Evolutionary conservation across 129 eudicot genomes (phyloP).

Genomic region (Arctium lappa): DNA sequence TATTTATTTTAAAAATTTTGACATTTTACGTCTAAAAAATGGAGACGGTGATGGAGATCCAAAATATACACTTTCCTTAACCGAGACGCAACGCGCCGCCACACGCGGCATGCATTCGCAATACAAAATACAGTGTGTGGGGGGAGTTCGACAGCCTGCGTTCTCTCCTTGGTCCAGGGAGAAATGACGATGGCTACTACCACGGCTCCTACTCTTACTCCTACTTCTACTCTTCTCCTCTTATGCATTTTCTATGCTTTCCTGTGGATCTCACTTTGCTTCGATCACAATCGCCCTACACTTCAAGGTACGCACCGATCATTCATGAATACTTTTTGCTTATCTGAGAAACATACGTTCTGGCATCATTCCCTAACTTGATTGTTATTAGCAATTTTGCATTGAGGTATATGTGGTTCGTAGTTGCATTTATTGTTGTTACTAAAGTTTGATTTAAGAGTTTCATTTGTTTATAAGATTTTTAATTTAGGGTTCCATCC

Average conservation of each 20-base stretch:
- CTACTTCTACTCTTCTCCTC: conserved; percentile 19
- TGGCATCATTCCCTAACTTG: neutral
- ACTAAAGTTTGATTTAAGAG: neutral
- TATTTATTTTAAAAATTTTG: too few species aligned
- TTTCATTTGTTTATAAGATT: neutral
- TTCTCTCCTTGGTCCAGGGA: neutral
- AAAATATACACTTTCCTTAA: neutral
- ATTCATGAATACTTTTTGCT: neutral
- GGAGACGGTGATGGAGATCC: neutral
- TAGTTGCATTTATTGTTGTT: neutral
- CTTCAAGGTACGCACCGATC: conserved; percentile 20
- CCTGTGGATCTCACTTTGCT: conserved; percentile 34
- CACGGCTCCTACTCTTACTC: neutral
- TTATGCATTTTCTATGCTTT: conserved; percentile 20
- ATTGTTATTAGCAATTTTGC: neutral
- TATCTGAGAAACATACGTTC: neutral
- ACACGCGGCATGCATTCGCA: conserved; percentile 16
- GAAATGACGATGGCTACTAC: neutral
- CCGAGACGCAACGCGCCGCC: conserved; percentile 28
- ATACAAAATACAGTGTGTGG: neutral
- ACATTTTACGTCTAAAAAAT: too few species aligned
- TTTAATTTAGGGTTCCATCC: neutral
- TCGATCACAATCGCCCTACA: neutral
- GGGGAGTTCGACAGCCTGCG: neutral
- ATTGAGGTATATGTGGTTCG: neutral